These are phyloP conservation scores for Tuber melanosporum DNA, from an alignment of 495 filamentous ascomycete species.

Conservation along the genomic window DNA sequence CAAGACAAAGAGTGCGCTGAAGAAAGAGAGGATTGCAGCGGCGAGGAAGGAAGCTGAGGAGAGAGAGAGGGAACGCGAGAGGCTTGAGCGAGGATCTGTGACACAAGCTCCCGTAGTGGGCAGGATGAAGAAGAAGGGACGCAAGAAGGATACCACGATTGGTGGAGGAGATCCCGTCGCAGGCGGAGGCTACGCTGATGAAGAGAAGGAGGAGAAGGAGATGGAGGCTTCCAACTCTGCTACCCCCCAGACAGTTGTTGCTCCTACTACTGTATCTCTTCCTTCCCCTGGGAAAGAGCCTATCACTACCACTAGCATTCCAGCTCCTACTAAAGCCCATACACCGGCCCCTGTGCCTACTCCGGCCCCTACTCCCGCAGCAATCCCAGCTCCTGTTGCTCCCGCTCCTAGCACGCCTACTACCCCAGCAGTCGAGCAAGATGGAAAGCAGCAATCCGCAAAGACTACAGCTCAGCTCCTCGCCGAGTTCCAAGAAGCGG, in stretches of 20 bases:
- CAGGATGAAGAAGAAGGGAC: slow-evolving; percentile 40
- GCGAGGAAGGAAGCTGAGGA: slow-evolving; percentile 45
- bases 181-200: slow-evolving; percentile 17
- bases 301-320: slow-evolving; percentile 3
- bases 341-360: not conserved
- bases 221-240: not conserved
- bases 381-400: not conserved
- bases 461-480: slow-evolving; percentile 48
- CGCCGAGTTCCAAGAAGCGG: slow-evolving; percentile 49
- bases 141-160: slow-evolving; percentile 43
- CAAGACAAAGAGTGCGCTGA: slow-evolving; percentile 85
- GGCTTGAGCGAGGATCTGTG: slow-evolving; percentile 22
- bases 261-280: slow-evolving; percentile 4
- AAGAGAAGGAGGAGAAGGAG: slow-evolving; percentile 15
- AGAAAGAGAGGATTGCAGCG: slow-evolving; percentile 74
- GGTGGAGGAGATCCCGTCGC: not conserved
- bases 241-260: not conserved
- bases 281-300: slow-evolving; percentile 2
- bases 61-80: slow-evolving; percentile 22
- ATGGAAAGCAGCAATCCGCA: slow-evolving; percentile 20
- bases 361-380: not conserved
- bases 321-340: slow-evolving; percentile 5
- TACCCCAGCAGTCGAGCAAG: not conserved
- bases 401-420: not conserved
- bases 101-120: slow-evolving; percentile 37